Evolutionary conservation across 176 grass and related monocot genomes (phyloP).

Genomic region (Cenchrus fungigraminus): DNA sequence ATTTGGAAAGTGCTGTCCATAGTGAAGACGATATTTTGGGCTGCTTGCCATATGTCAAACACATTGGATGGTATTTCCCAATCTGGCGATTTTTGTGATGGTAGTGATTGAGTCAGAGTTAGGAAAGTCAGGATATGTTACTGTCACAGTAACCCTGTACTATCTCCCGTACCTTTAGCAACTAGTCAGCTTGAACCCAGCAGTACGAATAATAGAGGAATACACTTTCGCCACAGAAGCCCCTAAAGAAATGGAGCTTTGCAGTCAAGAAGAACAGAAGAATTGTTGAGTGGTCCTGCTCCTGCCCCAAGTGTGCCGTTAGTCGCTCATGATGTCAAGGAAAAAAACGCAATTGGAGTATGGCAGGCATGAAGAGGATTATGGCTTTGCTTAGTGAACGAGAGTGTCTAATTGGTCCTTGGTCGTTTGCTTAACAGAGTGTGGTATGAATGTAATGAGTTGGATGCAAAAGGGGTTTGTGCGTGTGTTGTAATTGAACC

Average conservation of each 20-base stretch:
- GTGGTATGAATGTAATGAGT: background rate
- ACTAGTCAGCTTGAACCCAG: background rate
- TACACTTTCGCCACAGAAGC: background rate
- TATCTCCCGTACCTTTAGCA: background rate
- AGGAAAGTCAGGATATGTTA: background rate
- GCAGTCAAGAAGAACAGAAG: background rate
- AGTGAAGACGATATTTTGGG: background rate
- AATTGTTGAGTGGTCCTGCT: background rate
- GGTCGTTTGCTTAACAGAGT: background rate
- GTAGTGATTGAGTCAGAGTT: background rate
- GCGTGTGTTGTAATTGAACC: background rate
- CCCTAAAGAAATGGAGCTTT: background rate
- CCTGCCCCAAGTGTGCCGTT: background rate
- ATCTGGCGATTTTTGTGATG: background rate
- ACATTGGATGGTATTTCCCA: background rate
- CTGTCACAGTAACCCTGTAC: background rate
- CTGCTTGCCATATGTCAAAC: background rate
- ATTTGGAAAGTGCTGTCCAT: background rate
- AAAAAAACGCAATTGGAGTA: background rate
- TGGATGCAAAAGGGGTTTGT: background rate
- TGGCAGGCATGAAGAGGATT: background rate
- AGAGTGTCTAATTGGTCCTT: background rate
- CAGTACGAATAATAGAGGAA: background rate
- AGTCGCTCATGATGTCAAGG: background rate
- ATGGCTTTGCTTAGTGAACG: background rate